A percentile compares a stretch with the other conserved stretches of the same genome.
Evolutionary conservation across 805 yeast species (phyloP).

Genomic region (Saturnispora sekii): DNA sequence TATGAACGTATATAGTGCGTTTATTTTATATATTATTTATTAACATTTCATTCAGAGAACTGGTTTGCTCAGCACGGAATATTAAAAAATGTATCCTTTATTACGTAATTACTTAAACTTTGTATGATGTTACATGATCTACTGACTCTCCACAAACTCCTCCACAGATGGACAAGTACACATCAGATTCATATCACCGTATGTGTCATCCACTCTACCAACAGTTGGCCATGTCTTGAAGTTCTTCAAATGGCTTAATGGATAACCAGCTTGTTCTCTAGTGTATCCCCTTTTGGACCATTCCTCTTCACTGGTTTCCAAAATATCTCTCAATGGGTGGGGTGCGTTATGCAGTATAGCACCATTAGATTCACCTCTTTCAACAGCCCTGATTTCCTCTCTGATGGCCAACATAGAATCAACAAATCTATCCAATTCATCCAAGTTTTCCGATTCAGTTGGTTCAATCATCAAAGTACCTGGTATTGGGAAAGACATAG

Average conservation of each 20-base stretch:
- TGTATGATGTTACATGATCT: slow-evolving; percentile 3
- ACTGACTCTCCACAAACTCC: slow-evolving; percentile 40
- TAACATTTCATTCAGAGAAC: slow-evolving; percentile 1
- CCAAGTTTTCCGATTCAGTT: slow-evolving; percentile 86
- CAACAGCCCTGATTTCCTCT: slow-evolving; percentile 66
- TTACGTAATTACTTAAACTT: slow-evolving; percentile 6
- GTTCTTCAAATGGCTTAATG: slow-evolving; percentile 60
- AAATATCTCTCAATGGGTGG: slow-evolving; percentile 74
- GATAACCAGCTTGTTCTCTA: slow-evolving; percentile 89
- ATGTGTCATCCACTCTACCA: slow-evolving; percentile 86
- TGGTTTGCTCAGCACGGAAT: too few species aligned
- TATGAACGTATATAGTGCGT: not conserved
- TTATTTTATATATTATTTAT: not conserved
- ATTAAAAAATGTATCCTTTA: not conserved
- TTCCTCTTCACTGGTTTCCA: slow-evolving; percentile 46
- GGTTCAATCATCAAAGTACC: slow-evolving; percentile 98
- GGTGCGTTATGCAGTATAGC: slow-evolving; percentile 81
- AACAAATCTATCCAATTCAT: slow-evolving; percentile 83
- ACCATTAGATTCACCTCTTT: slow-evolving; percentile 58
- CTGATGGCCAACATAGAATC: slow-evolving; percentile 80
- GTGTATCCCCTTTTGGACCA: slow-evolving; percentile 87
- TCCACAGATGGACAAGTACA: slow-evolving; percentile 91
- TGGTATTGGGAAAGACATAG: slow-evolving; percentile 97
- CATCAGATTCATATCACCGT: slow-evolving; percentile 84
- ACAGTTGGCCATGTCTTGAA: slow-evolving; percentile 95